Evolutionary conservation across 179 eudicot genomes (phyloP).

Genomic region (Corrigiola litoralis): DNA sequence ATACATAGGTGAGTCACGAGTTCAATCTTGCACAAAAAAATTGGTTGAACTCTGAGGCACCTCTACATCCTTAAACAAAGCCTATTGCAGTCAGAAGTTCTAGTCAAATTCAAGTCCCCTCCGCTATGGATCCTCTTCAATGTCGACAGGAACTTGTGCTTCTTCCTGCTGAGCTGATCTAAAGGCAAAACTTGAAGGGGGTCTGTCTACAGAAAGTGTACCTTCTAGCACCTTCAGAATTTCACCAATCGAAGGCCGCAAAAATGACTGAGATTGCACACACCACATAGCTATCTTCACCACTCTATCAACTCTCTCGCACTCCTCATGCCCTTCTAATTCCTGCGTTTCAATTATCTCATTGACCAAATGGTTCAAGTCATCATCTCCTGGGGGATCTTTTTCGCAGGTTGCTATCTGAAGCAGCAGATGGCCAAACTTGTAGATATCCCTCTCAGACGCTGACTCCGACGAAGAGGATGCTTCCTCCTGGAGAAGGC

Average conservation of each 20-base stretch:
- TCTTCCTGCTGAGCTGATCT: slow-evolving; percentile 21
- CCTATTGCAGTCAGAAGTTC: neutral
- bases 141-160: slow-evolving; percentile 11
- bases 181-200: slow-evolving; percentile 34
- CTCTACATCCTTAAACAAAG: neutral
- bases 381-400: slow-evolving; percentile 18
- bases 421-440: slow-evolving; percentile 40
- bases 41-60: neutral
- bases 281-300: slow-evolving; percentile 62
- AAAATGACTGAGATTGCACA: slow-evolving; percentile 48
- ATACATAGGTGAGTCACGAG: neutral
- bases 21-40: neutral
- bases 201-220: slow-evolving; percentile 55
- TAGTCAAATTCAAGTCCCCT: too few species aligned
- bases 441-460: slow-evolving; percentile 47
- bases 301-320: slow-evolving; percentile 40
- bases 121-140: slow-evolving; percentile 21
- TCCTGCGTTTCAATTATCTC: slow-evolving; percentile 24
- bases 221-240: slow-evolving; percentile 64
- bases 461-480: slow-evolving; percentile 38
- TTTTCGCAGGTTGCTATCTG: slow-evolving; percentile 41
- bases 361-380: slow-evolving; percentile 22
- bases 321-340: slow-evolving; percentile 19
- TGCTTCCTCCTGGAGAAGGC: slow-evolving; percentile 26
- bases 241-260: slow-evolving; percentile 63